Base-by-base conservation (phyloP, 495 filamentous ascomycete genomes). In the Pyrenopolyporus hunteri region DNA sequence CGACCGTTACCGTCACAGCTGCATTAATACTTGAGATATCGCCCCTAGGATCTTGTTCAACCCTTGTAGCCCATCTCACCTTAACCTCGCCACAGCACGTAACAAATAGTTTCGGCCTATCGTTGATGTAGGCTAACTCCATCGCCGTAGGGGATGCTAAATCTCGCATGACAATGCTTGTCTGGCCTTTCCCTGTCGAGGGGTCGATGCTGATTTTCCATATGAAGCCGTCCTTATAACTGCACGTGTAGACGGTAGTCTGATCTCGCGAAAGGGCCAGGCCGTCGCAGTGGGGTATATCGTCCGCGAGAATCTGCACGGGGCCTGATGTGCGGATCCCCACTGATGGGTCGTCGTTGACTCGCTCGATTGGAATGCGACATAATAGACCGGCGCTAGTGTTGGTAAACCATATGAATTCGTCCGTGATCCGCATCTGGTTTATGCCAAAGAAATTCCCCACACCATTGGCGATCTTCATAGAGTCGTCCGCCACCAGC, bases 21-120 rank as follows among this genome's bases (percentile, higher is more conserved):
- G 47, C 40, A 25, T 67, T 70, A 48, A 72, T 67, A 32, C 60
- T 47, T n/a, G 55, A 64, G 3, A 72, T 45, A 11, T 62, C 67
- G 20, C 45, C 57, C 69, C 69, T 70, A n/a, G 67, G 61, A 19
- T 69, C 63, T n/a, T 63, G 45, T 22, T 59, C 59, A 11, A 52
- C 47, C 16, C 59, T 63, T n/a, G 52, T 47, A 20, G 70, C 52
- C 69, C 69, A 72, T 39, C 26, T 49, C 32, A 66, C 58, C 47
- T 72, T 59, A 51, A 72, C 64, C 43, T 70, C 63, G 3, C 69
- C 69, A 42, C 69, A 72, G 35, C 69, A 72, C 4, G 68, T 64
- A 11, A 70, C 48, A 10, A 59, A 68, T 9, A 72, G n/a, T 53
- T 67, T 72, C 10, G 55, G 42, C 37, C 63, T 53, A 20, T 32